phyloP scores from a whole-genome alignment of 1,284 basidiomycete species.

The Cutaneotrichosporon arboriforme region DNA sequence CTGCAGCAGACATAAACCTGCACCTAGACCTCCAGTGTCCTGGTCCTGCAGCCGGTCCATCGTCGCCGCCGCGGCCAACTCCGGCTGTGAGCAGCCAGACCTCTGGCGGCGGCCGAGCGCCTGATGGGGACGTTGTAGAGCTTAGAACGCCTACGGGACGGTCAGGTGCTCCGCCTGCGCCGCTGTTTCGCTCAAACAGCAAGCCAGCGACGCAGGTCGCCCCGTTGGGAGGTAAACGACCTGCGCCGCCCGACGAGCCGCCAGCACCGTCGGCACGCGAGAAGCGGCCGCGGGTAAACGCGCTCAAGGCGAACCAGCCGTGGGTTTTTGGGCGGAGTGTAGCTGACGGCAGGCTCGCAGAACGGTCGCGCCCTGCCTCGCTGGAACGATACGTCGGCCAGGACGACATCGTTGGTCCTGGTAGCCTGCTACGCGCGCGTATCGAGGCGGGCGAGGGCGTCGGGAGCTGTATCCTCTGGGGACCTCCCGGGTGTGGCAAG shows the following conservation, averaged over 20 bases:
- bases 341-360: conserved; percentile 36
- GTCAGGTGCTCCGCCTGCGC: neutral
- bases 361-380: conserved; percentile 38
- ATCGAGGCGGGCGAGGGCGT: conserved; percentile 41
- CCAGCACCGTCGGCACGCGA: neutral
- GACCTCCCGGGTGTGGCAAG: conserved; percentile 47
- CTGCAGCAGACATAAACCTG: conserved; percentile 42
- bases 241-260: neutral
- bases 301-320: conserved; percentile 43
- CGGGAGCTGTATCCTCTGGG: conserved; percentile 47
- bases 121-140: neutral
- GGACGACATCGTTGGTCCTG: conserved; percentile 40
- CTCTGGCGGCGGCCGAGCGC: neutral
- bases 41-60: conserved; percentile 14
- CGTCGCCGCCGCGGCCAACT: conserved; percentile 4
- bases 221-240: too few relatives aligned
- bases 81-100: neutral
- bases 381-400: conserved; percentile 41
- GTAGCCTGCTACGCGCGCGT: conserved; percentile 38
- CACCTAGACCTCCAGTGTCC: conserved; percentile 46
- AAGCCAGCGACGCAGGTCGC: neutral
- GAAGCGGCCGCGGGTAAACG: conserved; percentile 25
- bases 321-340: conserved; percentile 13
- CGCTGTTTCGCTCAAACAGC: neutral
- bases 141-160: neutral